A percentile compares a stretch with the other conserved stretches of the same genome.
Evolutionary conservation across 495 filamentous ascomycete species (phyloP).

Genomic region (Podospora didyma): DNA sequence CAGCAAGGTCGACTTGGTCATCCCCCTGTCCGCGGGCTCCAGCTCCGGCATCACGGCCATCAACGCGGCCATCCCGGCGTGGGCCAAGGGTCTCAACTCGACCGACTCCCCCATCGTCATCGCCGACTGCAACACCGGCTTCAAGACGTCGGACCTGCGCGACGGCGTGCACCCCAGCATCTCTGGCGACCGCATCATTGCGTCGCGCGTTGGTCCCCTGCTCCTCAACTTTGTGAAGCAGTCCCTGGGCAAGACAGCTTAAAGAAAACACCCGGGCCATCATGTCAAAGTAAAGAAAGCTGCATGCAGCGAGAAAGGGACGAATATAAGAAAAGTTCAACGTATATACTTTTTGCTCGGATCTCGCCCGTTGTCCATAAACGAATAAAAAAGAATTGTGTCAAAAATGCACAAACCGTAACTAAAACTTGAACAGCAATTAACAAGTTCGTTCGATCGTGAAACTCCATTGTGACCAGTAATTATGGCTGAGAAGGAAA

Average conservation of each 20-base stretch:
- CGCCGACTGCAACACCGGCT: constrained; percentile 35
- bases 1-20: constrained; percentile 33
- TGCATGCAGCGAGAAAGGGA: too few species aligned
- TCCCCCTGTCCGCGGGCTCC: constrained; percentile 25
- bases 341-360: too few species aligned
- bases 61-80: constrained; percentile 34
- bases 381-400: too few species aligned
- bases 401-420: too few species aligned
- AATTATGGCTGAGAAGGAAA: too few species aligned
- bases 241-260: constrained; percentile 5
- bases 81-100: constrained; percentile 27
- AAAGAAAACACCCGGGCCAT: too few species aligned
- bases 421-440: too few species aligned
- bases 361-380: too few species aligned
- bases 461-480: too few species aligned
- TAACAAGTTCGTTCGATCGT: too few species aligned
- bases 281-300: too few species aligned
- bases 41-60: constrained; percentile 20
- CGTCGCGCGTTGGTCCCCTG: constrained; percentile 24
- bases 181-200: constrained; percentile 32
- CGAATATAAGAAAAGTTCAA: too few species aligned
- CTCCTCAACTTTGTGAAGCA: constrained; percentile 24
- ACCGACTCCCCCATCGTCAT: constrained; percentile 36
- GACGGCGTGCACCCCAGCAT: constrained; percentile 40
- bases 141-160: constrained; percentile 22